Base-by-base conservation (phyloP, 345 rosid species). In the Lepidium aucheri region DNA sequence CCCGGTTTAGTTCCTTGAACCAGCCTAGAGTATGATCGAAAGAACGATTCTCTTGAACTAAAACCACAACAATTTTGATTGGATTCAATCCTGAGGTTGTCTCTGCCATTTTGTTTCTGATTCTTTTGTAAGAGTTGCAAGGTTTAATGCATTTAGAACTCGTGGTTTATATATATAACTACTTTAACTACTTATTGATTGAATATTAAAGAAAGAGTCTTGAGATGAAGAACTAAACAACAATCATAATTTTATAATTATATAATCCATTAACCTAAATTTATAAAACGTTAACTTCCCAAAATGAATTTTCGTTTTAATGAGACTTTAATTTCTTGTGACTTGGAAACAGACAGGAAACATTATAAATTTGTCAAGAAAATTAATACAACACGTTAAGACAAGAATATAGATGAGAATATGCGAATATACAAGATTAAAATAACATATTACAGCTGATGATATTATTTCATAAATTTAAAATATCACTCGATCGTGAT, bases 1-100 rank as follows among this genome's bases (percentile, higher is more conserved):
- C 85, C 2, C 78, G 86, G 79, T 91, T 85, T 43, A 87, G 59
- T 16, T 85, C 74, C 40, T 89, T 91, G 71, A 86, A 78, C 98
- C 98, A 89, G 11, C 98, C 98, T 5, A 91, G 77, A 34, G 82
- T 84, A 83, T 91, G 98, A 67, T 91, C 98, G 51, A 91, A 91
- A 32, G 98, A 91, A 11, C 96, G 92, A 81, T 89, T 91, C 58
- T 91, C 98, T 74, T 85, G 98, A 45, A 89, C 90, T 40, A 91
- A 75, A 28, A 91, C 84, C 10, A 91, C 96, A 13, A 89, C 76
- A 33, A 91, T 87, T 80, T 91, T 89, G 84, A 91, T 84, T 15
- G 97, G 97, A 71, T 38, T 79, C 16, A 74, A 28, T 41, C 65
- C 39, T 40, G 66, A 63, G 24, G 41, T 49, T 53, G 65, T 45